These are phyloP conservation scores for Globisporangium recalcitrans DNA, from an alignment of 352 stramenopile species.

Conservation along the genomic window DNA sequence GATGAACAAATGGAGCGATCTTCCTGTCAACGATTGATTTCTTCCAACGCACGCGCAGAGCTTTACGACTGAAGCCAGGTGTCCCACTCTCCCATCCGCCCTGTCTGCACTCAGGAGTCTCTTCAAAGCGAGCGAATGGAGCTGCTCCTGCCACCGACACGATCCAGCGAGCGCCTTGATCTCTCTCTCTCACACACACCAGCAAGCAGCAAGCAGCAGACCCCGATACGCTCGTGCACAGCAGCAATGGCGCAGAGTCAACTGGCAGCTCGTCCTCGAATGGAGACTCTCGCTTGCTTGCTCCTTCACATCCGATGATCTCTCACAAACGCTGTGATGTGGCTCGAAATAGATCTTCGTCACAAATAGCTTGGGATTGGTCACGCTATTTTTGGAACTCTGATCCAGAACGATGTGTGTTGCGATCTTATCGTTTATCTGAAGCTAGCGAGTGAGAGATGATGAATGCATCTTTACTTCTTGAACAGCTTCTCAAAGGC, in stretches of 20 bases:
- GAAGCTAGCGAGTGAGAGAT: not conserved
- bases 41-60: not conserved
- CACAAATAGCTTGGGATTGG: not conserved
- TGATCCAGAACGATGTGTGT: too few relatives aligned
- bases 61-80: not conserved
- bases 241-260: not conserved
- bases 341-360: not conserved
- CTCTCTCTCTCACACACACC: not conserved
- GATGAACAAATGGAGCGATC: too few relatives aligned
- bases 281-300: not conserved
- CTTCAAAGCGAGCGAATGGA: not conserved
- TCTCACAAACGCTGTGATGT: not conserved
- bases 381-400: not conserved
- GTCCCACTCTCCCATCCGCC: not conserved
- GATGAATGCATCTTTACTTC: not conserved
- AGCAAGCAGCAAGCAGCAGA: not conserved
- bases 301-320: too few relatives aligned
- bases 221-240: not conserved
- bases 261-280: not conserved
- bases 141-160: not conserved
- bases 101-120: not conserved
- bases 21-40: not conserved
- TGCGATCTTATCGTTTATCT: not conserved
- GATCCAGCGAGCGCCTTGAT: not conserved
- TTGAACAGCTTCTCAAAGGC: slow-evolving; percentile 31